phyloP scores from a whole-genome alignment of 2,329 filamentous ascomycete genomes.

The Trichoderma endophyticum region DNA sequence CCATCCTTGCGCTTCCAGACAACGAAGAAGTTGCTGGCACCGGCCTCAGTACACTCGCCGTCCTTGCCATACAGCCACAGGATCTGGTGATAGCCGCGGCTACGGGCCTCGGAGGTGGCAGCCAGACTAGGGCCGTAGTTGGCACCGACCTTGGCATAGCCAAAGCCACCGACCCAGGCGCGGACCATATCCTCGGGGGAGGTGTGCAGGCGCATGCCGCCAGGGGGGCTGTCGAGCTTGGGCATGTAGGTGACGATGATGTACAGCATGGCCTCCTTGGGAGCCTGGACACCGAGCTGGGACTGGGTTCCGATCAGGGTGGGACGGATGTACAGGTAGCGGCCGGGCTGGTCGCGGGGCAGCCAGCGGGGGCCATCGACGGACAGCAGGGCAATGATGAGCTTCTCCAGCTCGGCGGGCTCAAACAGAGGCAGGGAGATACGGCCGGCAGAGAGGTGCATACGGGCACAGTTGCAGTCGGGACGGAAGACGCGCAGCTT shows the following conservation, averaged over 20 bases:
- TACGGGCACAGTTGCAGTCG: slow-evolving; percentile 66
- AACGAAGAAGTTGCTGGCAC: slow-evolving; percentile 89
- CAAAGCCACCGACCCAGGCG: slow-evolving; percentile 91
- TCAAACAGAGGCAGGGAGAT: slow-evolving; percentile 74
- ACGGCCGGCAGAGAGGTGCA: slow-evolving; percentile 57
- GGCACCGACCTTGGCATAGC: slow-evolving; percentile 86
- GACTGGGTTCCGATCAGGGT: slow-evolving; percentile 81
- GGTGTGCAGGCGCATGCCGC: slow-evolving; percentile 72
- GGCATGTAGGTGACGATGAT: slow-evolving; percentile 69
- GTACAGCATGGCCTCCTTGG: slow-evolving; percentile 83
- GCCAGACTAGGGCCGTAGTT: slow-evolving; percentile 87
- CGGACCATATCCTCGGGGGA: slow-evolving; percentile 78
- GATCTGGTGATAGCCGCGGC: slow-evolving; percentile 78
- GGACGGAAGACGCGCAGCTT: slow-evolving; percentile 76
- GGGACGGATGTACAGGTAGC: slow-evolving; percentile 80
- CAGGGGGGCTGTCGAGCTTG: slow-evolving; percentile 47
- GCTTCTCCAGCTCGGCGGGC: slow-evolving; percentile 67
- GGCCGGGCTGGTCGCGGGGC: slow-evolving; percentile 62
- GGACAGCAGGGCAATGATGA: slow-evolving; percentile 68
- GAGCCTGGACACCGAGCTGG: slow-evolving; percentile 76
- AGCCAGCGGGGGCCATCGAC: slow-evolving; percentile 78
- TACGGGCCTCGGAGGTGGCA: slow-evolving; percentile 71
- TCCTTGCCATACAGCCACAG: slow-evolving; percentile 87
- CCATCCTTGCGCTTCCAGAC: slow-evolving; percentile 60
- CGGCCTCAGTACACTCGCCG: slow-evolving; percentile 81